Evolutionary conservation across 208 protist genomes (phyloP).

Genomic region (Hexamita inflata): DNA sequence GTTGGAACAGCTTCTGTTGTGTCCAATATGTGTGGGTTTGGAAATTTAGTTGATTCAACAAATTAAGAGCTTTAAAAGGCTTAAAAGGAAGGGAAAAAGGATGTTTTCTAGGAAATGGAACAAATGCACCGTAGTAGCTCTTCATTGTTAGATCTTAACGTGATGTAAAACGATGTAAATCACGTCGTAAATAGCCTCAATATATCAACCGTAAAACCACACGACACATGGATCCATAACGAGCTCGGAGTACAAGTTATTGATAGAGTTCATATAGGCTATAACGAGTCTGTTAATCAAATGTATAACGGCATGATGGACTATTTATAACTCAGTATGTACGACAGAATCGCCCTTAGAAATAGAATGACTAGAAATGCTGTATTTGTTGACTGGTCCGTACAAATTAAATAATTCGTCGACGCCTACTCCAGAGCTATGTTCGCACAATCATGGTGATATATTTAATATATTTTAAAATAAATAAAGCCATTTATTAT

Average conservation of each 20-base stretch:
- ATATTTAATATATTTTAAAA: too few species aligned
- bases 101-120: neutral
- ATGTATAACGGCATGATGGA: neutral
- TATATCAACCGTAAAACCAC: too few species aligned
- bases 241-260: slow-evolving; percentile 10
- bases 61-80: neutral
- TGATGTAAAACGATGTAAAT: neutral
- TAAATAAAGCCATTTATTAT: too few species aligned
- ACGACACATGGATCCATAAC: neutral
- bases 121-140: neutral
- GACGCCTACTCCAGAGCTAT: too few species aligned
- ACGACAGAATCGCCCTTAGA: too few species aligned
- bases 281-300: neutral
- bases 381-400: too few species aligned
- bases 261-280: neutral
- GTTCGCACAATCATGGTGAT: too few species aligned
- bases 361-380: too few species aligned
- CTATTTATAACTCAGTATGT: neutral
- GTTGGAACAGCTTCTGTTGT: slow-evolving; percentile 6
- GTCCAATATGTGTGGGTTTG: slow-evolving; percentile 25
- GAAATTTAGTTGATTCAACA: slow-evolving; percentile 15
- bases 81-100: neutral
- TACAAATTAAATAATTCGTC: too few species aligned
- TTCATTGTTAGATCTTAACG: neutral
- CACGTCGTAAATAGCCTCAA: too few species aligned